Conservation (phyloP, 2,329 filamentous ascomycete genomes). For the Orbilia ellipsospora region DNA sequence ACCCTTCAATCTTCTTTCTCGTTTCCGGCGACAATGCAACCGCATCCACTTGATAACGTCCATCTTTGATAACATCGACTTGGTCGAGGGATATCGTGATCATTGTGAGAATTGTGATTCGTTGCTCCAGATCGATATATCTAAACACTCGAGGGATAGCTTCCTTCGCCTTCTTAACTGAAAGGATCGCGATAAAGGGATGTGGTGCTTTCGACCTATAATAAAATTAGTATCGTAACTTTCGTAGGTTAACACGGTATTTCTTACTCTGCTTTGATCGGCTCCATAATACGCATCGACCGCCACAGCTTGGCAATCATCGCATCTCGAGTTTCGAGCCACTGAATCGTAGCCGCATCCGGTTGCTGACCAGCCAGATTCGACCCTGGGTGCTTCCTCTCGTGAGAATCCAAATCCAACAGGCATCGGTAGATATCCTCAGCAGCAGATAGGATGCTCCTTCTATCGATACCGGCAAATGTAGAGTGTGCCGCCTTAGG, state of each 20-base stretch:
- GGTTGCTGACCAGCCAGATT: slow-evolving; percentile 70
- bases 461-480: slow-evolving; percentile 74
- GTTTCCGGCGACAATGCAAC: slow-evolving; percentile 77
- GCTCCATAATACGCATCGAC: slow-evolving; percentile 90
- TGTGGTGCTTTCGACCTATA: slow-evolving; percentile 76
- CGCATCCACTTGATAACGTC: slow-evolving; percentile 78
- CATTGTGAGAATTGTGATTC: slow-evolving; percentile 94
- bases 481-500: slow-evolving; percentile 37
- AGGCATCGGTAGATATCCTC: slow-evolving; percentile 87
- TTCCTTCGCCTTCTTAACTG: slow-evolving; percentile 95
- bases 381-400: slow-evolving; percentile 79
- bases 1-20: slow-evolving; percentile 92
- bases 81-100: slow-evolving; percentile 93
- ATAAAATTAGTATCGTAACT: slow-evolving; percentile 58
- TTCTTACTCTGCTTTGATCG: slow-evolving; percentile 69
- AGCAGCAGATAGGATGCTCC: slow-evolving; percentile 84
- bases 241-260: neutral
- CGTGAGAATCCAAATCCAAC: slow-evolving; percentile 94
- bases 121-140: slow-evolving; percentile 89
- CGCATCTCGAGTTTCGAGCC: slow-evolving; percentile 76
- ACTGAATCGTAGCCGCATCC: slow-evolving; percentile 79
- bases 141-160: slow-evolving; percentile 94
- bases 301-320: slow-evolving; percentile 86
- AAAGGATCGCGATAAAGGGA: slow-evolving; percentile 95
- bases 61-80: slow-evolving; percentile 86